Evolutionary conservation across 805 yeast species (phyloP), one percentile per base, ranked within the genome.

Genomic region (Barnettozyma siamensis): DNA sequence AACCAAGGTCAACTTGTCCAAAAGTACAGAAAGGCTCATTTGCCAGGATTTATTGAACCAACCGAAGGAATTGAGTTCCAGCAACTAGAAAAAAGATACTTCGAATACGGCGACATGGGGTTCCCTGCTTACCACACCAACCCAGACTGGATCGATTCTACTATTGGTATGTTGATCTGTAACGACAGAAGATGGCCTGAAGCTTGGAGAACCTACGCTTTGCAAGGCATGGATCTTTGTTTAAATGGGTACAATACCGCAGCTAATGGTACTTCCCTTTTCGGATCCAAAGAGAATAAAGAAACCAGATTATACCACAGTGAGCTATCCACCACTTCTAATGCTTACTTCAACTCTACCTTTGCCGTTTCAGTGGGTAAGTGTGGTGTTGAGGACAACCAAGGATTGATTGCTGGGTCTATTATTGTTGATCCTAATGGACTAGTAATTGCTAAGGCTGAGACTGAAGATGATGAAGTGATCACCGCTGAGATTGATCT

Each of bases 171-270:
- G 61, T 47, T 65, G 37, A 65, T 65, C 16, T 65, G 70, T 50
- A 65, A 65, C 42, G 70, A 65, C 44, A 55, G 70, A 47, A 63
- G 69, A 50, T 65, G 70, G 69, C 66, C 67, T 6, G 69, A 65
- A 41, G 63, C 69, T 13, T 65, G 70, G 69, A 60, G 69, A 51
- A 41, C 48, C 29, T 64, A 63, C 40, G 69, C 65, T 11, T 47
- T 65, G 11, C 69, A 65, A 51, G 69, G 69, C 8, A 60, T 64
- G 64, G 70, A 65, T 24, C 38, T 65, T n/a, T 59, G 64, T 46
- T 33, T 65, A 23, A 58, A 56, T 34, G 69, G 69, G 5, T 65
- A 62, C 45, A 65, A 64, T 44, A 63, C 69, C 27, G 58, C 66
- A 29, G 54, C 64, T 11, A 57, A 61, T 41, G 67, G 65, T 29